phyloP scores from a whole-genome alignment of 2,329 filamentous ascomycete species.

The Lachnellula willkommii region DNA sequence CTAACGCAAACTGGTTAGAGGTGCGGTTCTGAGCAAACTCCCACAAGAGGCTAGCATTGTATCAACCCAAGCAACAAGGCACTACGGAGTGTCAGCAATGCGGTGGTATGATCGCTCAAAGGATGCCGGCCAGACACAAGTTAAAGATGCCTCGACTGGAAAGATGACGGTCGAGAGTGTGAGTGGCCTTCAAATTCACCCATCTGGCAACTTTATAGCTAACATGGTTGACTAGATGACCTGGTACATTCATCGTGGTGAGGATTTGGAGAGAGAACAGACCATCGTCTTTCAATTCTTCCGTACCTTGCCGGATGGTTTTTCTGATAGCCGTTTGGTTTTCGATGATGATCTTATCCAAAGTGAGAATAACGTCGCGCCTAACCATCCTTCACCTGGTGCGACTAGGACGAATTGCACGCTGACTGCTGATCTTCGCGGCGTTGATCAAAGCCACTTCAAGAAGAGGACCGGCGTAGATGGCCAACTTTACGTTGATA shows the following conservation, averaged over 20 bases:
- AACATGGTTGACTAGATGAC: no score
- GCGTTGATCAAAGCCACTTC: slow-evolving; percentile 5
- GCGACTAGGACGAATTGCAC: slow-evolving; percentile 2
- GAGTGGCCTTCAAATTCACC: no score
- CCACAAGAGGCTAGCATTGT: slow-evolving; percentile 7
- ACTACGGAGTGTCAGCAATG: slow-evolving; percentile 12
- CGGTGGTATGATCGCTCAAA: no score
- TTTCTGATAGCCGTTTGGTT: neutral
- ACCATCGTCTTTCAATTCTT: slow-evolving; percentile 13
- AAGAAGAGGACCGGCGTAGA: slow-evolving; percentile 4
- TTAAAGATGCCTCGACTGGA: no score
- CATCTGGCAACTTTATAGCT: no score
- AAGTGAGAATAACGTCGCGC: slow-evolving; percentile 3
- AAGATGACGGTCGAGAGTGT: no score
- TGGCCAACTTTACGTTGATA: slow-evolving; percentile 1
- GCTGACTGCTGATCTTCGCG: slow-evolving; percentile 8
- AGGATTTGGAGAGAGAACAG: slow-evolving; percentile 9
- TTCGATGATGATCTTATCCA: slow-evolving; percentile 9
- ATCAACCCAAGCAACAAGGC: slow-evolving; percentile 15
- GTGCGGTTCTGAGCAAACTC: slow-evolving; percentile 16
- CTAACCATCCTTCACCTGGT: neutral
- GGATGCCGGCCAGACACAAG: no score
- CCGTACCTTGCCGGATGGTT: slow-evolving; percentile 2
- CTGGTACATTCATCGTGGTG: slow-evolving; percentile 20
- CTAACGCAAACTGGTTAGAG: slow-evolving; percentile 1